These are phyloP conservation scores for Meira miltonrushii DNA, from an alignment of 1,284 basidiomycete genomes.

Conservation along the genomic window DNA sequence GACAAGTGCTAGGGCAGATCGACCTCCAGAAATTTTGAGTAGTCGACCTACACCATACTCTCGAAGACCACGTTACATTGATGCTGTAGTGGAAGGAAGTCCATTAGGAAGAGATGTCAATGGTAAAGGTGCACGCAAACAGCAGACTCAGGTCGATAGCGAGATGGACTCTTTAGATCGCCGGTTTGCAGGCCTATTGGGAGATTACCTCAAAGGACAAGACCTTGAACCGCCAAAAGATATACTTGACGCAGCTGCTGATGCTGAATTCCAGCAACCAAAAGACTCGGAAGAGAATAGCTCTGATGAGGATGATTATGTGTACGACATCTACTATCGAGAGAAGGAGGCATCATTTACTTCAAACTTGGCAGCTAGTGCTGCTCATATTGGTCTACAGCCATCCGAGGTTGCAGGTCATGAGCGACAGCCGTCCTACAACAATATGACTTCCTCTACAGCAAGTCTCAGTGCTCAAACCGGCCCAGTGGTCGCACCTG, in stretches of 20 bases:
- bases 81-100: slow-evolving; percentile 23
- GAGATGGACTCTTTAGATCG: slow-evolving; percentile 32
- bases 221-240: slow-evolving; percentile 28
- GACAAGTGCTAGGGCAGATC: too few relatives aligned
- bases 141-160: slow-evolving; percentile 13
- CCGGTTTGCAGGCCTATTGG: slow-evolving; percentile 37
- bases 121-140: neutral
- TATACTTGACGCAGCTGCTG: slow-evolving; percentile 13
- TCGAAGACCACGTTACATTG: slow-evolving; percentile 24
- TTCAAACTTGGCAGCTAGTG: neutral
- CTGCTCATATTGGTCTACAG: slow-evolving; percentile 1
- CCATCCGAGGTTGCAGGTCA: slow-evolving; percentile 4
- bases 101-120: slow-evolving; percentile 10
- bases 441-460: neutral
- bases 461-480: neutral
- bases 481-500: neutral
- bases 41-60: slow-evolving; percentile 20
- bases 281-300: slow-evolving; percentile 12
- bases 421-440: neutral
- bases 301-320: slow-evolving; percentile 34
- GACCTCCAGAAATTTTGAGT: neutral
- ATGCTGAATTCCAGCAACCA: slow-evolving; percentile 12
- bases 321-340: slow-evolving; percentile 49
- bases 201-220: slow-evolving; percentile 27
- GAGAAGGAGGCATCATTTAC: neutral